phyloP scores from a whole-genome alignment of 2,329 filamentous ascomycete genomes.

The Pestalotiopsis sp. region DNA sequence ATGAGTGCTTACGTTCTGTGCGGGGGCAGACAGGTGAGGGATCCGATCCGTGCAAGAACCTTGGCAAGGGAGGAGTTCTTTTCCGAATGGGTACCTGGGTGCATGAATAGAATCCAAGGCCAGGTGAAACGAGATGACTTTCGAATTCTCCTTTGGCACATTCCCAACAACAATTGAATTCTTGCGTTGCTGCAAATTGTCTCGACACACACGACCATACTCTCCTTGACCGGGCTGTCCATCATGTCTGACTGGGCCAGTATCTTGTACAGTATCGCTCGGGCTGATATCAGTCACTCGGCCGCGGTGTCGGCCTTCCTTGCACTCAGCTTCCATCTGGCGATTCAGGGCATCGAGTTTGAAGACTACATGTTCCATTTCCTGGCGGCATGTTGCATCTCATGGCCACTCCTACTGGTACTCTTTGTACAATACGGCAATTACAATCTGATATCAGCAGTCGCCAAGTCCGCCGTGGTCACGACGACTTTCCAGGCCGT shows the following conservation, averaged over 20 bases:
- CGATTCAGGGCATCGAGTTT: not conserved
- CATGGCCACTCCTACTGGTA: not conserved
- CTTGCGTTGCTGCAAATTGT: not conserved
- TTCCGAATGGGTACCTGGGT: too few species aligned
- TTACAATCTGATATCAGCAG: not conserved
- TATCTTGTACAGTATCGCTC: not conserved
- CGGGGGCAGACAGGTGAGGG: not conserved
- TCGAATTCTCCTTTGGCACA: too few species aligned
- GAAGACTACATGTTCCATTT: not conserved
- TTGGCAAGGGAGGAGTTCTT: too few species aligned
- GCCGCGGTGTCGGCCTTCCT: not conserved
- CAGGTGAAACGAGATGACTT: too few species aligned
- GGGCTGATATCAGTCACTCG: not conserved
- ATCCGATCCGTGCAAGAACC: not conserved
- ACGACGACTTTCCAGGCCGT: slow-evolving; percentile 16
- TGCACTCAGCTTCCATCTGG: not conserved
- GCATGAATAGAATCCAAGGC: too few species aligned
- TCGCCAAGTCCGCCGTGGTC: not conserved
- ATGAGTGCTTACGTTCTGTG: not conserved
- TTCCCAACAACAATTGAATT: too few species aligned
- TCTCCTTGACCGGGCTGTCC: not conserved
- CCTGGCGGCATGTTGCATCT: not conserved
- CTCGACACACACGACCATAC: not conserved
- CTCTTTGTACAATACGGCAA: not conserved
- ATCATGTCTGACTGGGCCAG: not conserved